Evolutionary conservation across 352 stramenopile species (phyloP), one percentile per base, ranked within the genome.

Genomic region (Pythium dissotocum): DNA sequence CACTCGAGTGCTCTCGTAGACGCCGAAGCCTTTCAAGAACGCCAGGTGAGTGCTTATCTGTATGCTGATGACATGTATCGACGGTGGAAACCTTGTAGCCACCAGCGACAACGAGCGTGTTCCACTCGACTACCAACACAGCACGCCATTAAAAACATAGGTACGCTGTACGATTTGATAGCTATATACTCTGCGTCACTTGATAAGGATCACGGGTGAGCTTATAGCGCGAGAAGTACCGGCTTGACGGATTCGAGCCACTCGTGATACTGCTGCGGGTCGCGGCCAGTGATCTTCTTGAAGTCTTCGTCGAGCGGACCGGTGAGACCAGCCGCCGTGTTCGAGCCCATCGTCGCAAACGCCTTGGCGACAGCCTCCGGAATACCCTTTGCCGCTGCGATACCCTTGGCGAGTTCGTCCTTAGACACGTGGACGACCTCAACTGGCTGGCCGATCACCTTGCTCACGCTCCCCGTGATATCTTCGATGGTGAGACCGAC

Each of bases 211-310:
- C n/a, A n/a, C n/a, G n/a, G n/a, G n/a, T n/a, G 42, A 49, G 12
- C 18, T 49, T 49, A 65, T 5, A 65, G 36, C 35, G 57, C 63
- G n/a, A 76, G 76, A n/a, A 71, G 64, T 6, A 61, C 6, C 6
- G 65, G 16, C 18, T 68, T 72, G 53, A 71, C 67, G 6, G 58
- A 44, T 32, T 63, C 48, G 13, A 71, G 18, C 66, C 71, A 77
- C 35, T 40, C 61, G 8, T n/a, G 35, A 52, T 70, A 57, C 9
- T 53, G 54, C 30, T 63, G 42, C 30, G 71, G 62, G 7, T 73
- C 58, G 7, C 40, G 53, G 16, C 66, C 70, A 1, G 63, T 68
- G 14, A 77, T 52, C 36, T 57, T 42, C 61, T 71, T 69, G 66
- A 63, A 77, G 40, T 77, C 60, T 42, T 70, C 48, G 6, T 42